These are phyloP conservation scores for Erysimum cheiranthoides DNA, from an alignment of 345 rosid genomes.

Conservation along the genomic window DNA sequence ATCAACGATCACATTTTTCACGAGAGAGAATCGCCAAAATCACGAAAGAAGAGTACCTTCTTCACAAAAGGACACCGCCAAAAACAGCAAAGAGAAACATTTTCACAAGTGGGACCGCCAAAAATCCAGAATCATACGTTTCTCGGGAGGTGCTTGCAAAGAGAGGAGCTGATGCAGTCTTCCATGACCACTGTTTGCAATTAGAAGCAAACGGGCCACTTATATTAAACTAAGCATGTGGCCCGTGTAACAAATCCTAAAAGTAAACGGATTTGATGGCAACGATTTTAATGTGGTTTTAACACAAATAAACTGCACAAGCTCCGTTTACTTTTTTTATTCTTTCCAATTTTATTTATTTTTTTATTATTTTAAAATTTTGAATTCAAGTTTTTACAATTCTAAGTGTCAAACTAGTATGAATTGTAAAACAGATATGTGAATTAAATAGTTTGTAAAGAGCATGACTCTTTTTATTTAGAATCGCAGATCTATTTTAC, in stretches of 20 bases:
- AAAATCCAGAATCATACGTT: neutral
- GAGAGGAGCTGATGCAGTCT: neutral
- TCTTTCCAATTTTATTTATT: no score
- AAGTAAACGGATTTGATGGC: neutral
- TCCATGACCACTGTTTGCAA: neutral
- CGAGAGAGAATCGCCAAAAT: neutral
- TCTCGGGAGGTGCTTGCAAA: neutral
- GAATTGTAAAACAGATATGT: no score
- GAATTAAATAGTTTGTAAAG: no score
- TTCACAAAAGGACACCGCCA: conserved; percentile 12
- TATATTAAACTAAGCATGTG: neutral
- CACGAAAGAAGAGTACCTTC: neutral
- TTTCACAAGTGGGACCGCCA: neutral
- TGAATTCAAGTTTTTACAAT: no score
- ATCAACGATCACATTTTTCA: neutral
- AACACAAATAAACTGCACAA: neutral
- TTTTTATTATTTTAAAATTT: no score
- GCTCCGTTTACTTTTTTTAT: no score
- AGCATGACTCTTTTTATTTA: no score
- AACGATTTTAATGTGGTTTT: neutral
- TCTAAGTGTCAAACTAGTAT: no score
- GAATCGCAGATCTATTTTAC: no score
- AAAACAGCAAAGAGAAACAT: neutral
- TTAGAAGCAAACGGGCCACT: neutral
- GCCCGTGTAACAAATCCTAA: neutral